Base-by-base conservation (phyloP, 2,329 filamentous ascomycete species). In the Magnaporthiopsis rhizophila region DNA sequence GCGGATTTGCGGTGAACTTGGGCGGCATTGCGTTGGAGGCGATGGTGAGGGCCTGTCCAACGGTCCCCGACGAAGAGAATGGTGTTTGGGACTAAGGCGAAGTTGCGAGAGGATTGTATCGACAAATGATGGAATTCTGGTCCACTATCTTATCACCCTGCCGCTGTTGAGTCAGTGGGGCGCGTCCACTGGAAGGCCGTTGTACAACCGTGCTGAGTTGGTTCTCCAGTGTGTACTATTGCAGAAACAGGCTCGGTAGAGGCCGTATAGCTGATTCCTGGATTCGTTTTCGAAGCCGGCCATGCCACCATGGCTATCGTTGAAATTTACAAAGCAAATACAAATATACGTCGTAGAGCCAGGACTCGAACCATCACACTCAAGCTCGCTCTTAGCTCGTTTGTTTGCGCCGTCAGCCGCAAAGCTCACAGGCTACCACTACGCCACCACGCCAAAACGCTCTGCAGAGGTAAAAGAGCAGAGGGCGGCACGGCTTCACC, bases 1-100 rank as follows among this genome's bases (percentile, higher is more conserved):
- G 78, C 3, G 91, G 92, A 73, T 97, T 97, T 67, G 93, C 92
- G 67, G 94, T 98, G 91, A 98, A 97, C 75, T 91, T 92, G 15
- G 88, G 86, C 67, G 90, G 88, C 83, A 85, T 86, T 26, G 30
- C 50, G 18, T 21, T n/a, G 15, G 3, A 36, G 34, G 18, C 15
- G 58, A 50, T 21, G 18, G 21, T 9, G 21, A 3, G 7, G 45
- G 45, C 45, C 18, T 9, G 45, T 21, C 9, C 9, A 6, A 11
- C 15, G 38, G 9, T 26, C 24, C 24, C 57, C 57, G 57, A 58
- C 57, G 24, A 58, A 58, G 45, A n/a, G 45, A 4, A 1, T 21
- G 2, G 45, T n/a, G 45, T 11, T 53, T 53, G 45, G 45, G 21
- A 53, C 45, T 21, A 11, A 53, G 18, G 45, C 45, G 45, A 45